phyloP scores from a whole-genome alignment of 192 early-diverging fungal species.

The Diversispora epigaea region DNA sequence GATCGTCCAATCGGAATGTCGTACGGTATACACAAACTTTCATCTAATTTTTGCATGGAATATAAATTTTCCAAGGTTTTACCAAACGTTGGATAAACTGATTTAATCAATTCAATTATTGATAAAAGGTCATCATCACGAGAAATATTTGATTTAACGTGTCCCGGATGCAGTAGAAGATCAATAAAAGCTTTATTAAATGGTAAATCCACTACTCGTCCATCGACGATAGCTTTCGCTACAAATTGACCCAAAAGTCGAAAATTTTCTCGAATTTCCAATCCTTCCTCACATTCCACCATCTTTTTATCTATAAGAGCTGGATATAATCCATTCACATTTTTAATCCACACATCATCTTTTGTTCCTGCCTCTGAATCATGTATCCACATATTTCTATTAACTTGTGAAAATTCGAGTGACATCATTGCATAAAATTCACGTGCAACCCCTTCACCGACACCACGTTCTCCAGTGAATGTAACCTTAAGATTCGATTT shows the following conservation, averaged over 20 bases:
- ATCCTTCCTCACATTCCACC: slow-evolving; percentile 29
- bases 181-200: slow-evolving; percentile 9
- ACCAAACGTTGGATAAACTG: not conserved
- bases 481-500: not conserved
- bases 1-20: not conserved
- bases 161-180: not conserved
- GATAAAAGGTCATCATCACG: not conserved
- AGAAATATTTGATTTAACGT: not conserved
- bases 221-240: slow-evolving; percentile 85
- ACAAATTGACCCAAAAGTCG: slow-evolving; percentile 79
- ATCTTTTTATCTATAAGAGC: slow-evolving; percentile 40
- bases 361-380: slow-evolving; percentile 35
- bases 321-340: not conserved
- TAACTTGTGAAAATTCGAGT: slow-evolving; percentile 64
- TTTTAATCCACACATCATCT: not conserved
- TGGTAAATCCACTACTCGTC: slow-evolving; percentile 68
- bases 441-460: slow-evolving; percentile 70
- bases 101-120: not conserved
- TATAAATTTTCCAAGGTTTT: not conserved
- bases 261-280: slow-evolving; percentile 53
- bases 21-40: not conserved
- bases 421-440: slow-evolving; percentile 90
- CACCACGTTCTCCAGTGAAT: not conserved
- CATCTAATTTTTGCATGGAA: not conserved
- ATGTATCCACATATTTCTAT: slow-evolving; percentile 69